phyloP scores from a whole-genome alignment of 1,284 basidiomycete species.

The Prillingera fragicola region DNA sequence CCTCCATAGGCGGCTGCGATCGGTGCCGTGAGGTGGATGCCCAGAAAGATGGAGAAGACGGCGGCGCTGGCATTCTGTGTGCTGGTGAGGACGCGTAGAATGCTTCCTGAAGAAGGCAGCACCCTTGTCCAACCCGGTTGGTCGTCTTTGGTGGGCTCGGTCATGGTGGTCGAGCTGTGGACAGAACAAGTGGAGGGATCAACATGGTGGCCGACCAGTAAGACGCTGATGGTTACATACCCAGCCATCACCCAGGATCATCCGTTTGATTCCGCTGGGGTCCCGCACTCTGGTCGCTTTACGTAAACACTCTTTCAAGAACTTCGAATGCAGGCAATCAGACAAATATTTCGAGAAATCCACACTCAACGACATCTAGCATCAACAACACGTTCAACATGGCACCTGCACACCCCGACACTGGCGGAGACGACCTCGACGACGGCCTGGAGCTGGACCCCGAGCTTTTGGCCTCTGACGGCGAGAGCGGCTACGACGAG shows the following conservation, averaged over 20 bases:
- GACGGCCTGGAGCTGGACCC: slow-evolving; percentile 38
- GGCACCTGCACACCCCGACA: slow-evolving; percentile 8
- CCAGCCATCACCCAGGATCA: no score
- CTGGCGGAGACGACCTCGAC: slow-evolving; percentile 42
- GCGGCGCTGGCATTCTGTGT: slow-evolving; percentile 43
- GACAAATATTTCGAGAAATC: no score
- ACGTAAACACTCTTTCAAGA: no score
- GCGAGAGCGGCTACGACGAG: slow-evolving; percentile 12
- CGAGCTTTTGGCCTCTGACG: slow-evolving; percentile 20
- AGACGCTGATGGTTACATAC: no score
- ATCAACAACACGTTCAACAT: background rate
- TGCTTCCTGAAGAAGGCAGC: no score
- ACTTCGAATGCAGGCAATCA: no score
- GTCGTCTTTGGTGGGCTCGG: no score
- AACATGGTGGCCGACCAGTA: no score
- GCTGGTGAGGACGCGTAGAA: slow-evolving; percentile 36
- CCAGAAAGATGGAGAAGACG: slow-evolving; percentile 38
- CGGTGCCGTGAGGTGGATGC: slow-evolving; percentile 40
- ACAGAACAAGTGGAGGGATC: background rate
- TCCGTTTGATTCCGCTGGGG: background rate
- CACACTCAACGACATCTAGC: no score
- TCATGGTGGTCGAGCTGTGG: background rate
- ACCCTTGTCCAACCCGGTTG: no score
- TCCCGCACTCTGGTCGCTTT: no score
- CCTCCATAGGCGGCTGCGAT: slow-evolving; percentile 37